These are phyloP conservation scores for Volvox africanus DNA, from an alignment of 139 green algal species.

Conservation along the genomic window DNA sequence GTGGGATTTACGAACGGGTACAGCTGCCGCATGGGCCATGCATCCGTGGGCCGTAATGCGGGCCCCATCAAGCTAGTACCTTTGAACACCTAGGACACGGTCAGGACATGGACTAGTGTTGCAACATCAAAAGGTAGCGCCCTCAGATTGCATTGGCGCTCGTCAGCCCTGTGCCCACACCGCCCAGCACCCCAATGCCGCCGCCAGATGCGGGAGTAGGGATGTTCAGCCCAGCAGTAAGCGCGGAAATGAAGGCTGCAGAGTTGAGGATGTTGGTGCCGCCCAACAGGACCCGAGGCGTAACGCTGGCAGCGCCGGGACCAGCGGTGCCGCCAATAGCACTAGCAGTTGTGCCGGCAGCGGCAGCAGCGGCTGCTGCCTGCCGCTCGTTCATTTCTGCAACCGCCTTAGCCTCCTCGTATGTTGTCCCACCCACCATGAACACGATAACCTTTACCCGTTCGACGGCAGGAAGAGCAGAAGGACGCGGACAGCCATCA, in stretches of 20 bases:
- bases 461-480: not conserved
- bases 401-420: conserved; percentile 88
- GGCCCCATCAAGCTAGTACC: not conserved
- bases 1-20: not conserved
- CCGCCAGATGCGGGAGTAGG: not conserved
- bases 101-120: not conserved
- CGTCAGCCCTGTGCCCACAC: not conserved
- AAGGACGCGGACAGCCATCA: not conserved
- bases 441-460: conserved; percentile 85
- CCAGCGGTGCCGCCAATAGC: not conserved
- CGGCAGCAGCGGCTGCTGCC: not conserved
- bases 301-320: not conserved
- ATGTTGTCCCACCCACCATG: conserved; percentile 96
- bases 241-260: conserved; percentile 71
- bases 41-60: not conserved
- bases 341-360: not conserved
- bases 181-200: not conserved
- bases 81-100: not conserved
- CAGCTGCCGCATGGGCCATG: not conserved
- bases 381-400: conserved; percentile 83
- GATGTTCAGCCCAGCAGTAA: conserved; percentile 30
- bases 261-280: conserved; percentile 89
- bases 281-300: conserved; percentile 84
- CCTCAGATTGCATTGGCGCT: not conserved
- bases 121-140: not conserved